Evolutionary conservation across 306 rosid genomes (phyloP).

Genomic region (Calophaca sinica): DNA sequence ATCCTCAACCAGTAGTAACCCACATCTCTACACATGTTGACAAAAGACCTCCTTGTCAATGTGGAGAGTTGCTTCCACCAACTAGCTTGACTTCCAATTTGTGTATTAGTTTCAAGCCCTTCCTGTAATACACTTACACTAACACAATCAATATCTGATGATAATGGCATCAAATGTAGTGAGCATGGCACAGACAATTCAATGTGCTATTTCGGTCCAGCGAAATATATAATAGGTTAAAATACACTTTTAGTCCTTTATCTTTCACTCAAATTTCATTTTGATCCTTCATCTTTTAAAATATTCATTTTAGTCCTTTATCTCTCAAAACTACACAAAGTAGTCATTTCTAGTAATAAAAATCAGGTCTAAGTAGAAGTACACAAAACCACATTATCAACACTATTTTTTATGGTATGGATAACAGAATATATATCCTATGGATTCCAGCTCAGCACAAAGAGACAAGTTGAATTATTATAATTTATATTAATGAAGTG

Average conservation of each 20-base stretch:
- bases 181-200: no score
- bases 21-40: conserved; percentile 95
- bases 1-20: conserved; percentile 99
- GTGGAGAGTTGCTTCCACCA: conserved; percentile 89
- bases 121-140: conserved; percentile 56
- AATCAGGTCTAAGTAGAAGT: no score
- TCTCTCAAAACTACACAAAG: no score
- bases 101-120: conserved; percentile 52
- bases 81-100: conserved; percentile 73
- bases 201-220: no score
- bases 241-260: no score
- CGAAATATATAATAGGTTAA: no score
- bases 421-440: not conserved
- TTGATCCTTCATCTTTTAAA: no score
- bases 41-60: conserved; percentile 75
- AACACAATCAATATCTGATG: conserved; percentile 2
- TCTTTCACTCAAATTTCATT: no score
- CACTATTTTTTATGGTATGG: not conserved
- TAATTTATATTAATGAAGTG: not conserved
- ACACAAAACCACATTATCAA: not conserved
- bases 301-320: no score
- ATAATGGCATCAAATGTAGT: not conserved
- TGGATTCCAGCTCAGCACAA: not conserved
- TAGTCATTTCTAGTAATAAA: no score
- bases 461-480: not conserved